Percentiles rank a stretch among this genome's conserved stretches.
Conservation (phyloP, 805 yeast genomes). For the Yarrowia keelungensis region DNA sequence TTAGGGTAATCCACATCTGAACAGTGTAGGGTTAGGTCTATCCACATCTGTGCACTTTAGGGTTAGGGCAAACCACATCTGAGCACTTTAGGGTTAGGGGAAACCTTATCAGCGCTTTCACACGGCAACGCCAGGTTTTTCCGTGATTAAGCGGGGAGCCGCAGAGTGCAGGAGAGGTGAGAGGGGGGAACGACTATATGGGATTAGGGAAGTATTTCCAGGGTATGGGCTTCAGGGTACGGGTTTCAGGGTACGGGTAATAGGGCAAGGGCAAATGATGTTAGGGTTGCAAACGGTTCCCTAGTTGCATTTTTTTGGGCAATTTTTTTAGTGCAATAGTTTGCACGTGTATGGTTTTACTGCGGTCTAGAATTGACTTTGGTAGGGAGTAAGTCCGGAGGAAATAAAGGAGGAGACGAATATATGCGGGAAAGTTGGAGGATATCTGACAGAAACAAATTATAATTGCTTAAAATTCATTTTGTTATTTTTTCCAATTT, state of each 20-base stretch:
- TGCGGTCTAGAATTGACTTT: neutral
- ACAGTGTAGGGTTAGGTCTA: too few species aligned
- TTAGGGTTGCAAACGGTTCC: neutral
- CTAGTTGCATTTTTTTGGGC: neutral
- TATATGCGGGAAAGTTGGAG: too few species aligned
- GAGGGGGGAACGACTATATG: too few species aligned
- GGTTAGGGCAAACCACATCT: neutral
- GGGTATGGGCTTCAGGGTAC: neutral
- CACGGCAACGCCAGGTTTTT: constrained; percentile 2
- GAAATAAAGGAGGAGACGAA: too few species aligned
- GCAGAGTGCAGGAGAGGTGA: neutral
- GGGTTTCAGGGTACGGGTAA: neutral
- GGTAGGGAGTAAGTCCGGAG: neutral
- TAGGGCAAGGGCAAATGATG: neutral
- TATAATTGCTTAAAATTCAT: too few species aligned
- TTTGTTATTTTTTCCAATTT: too few species aligned
- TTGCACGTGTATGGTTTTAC: constrained; percentile 11
- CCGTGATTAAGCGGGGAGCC: constrained; percentile 30
- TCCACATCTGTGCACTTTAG: neutral
- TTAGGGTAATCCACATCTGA: too few species aligned
- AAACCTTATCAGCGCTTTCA: neutral
- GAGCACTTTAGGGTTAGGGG: neutral
- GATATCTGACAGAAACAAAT: too few species aligned
- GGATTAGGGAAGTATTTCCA: too few species aligned
- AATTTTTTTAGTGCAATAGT: constrained; percentile 9